Evolutionary conservation across 352 stramenopile genomes (phyloP), one percentile per base, ranked within the genome.

Genomic region (Elongisporangium senticosum): DNA sequence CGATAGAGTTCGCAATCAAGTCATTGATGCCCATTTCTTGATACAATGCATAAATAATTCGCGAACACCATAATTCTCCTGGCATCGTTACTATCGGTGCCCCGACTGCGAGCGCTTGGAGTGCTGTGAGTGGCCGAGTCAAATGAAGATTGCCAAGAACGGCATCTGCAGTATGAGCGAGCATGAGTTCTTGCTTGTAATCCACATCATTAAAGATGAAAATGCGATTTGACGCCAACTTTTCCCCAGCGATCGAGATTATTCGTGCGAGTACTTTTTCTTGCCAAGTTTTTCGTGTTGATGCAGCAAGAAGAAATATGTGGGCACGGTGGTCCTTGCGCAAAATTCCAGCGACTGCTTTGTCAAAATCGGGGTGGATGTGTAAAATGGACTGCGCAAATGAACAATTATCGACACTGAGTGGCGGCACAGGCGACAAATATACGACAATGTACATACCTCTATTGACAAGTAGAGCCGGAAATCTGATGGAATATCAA

Each of bases 281-380:
- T 19, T 86, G 77, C 78, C 79, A 90, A 17, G 71, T 61, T 49
- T 72, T 79, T 17, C 79, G 80, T 63, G 55, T 80, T 13, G 75
- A 84, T 20, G 70, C 68, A 1, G 63, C 69, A 10, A 93, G 52
- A 10, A 93, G 61, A 24, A 93, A 90, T 1, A 93, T 15, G 56
- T 81, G 72, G 5, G 79, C 81, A 10, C 75, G 68, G 0, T 65
- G 56, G 51, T 93, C 83, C 20, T 62, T 51, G 0, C 68, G 10
- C 0, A 91, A 59, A 28, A 93, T 75, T 17, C 65, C 72, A 4
- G 51, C 51, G 19, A 93, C 47, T 3, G 69, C 76, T 15, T 59
- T 51, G 47, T 90, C 81, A 59, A 91, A 91, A 60, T 93, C 81
- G 0, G 81, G 76, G 28, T 93, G 83, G 23, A 90, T 72, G 51